These are phyloP conservation scores for Rhodotorula mucilaginosa DNA, from an alignment of 1,284 basidiomycete species.

Conservation along the genomic window DNA sequence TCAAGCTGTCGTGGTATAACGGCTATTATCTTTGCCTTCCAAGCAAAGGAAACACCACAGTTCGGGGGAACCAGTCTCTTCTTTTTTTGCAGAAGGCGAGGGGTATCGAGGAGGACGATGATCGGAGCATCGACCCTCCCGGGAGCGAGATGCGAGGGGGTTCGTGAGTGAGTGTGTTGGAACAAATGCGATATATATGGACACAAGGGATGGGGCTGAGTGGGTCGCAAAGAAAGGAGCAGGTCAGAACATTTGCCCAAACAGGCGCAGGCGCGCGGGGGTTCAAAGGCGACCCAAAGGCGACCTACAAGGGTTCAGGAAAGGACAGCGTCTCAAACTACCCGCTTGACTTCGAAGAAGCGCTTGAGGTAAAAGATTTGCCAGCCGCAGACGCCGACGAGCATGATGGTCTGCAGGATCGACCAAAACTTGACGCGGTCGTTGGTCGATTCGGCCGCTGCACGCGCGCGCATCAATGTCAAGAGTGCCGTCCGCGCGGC, in stretches of 20 bases:
- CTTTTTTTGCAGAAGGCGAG: too few species aligned
- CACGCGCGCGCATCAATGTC: background rate
- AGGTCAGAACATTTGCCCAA: too few species aligned
- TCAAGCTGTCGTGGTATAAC: background rate
- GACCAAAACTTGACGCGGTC: conserved; percentile 99
- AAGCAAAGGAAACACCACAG: background rate
- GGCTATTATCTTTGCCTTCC: conserved; percentile 4
- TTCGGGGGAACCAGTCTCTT: too few species aligned
- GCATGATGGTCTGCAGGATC: conserved; percentile 78
- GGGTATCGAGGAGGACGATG: too few species aligned
- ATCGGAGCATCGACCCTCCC: too few species aligned
- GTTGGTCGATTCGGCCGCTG: conserved; percentile 61
- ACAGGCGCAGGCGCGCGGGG: too few species aligned
- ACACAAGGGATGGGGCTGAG: too few species aligned
- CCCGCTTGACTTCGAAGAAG: conserved; percentile 42
- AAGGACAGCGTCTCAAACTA: conserved; percentile 3
- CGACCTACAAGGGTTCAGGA: background rate
- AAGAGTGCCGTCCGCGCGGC: background rate
- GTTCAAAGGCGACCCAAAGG: background rate
- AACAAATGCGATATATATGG: too few species aligned
- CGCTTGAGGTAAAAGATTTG: conserved; percentile 85
- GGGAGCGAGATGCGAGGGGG: too few species aligned
- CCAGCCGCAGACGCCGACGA: conserved; percentile 89
- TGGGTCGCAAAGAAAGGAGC: too few species aligned
- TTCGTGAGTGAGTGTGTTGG: too few species aligned